phyloP scores from a whole-genome alignment of 75 land plant genomes.

The Pinus albicaulis region DNA sequence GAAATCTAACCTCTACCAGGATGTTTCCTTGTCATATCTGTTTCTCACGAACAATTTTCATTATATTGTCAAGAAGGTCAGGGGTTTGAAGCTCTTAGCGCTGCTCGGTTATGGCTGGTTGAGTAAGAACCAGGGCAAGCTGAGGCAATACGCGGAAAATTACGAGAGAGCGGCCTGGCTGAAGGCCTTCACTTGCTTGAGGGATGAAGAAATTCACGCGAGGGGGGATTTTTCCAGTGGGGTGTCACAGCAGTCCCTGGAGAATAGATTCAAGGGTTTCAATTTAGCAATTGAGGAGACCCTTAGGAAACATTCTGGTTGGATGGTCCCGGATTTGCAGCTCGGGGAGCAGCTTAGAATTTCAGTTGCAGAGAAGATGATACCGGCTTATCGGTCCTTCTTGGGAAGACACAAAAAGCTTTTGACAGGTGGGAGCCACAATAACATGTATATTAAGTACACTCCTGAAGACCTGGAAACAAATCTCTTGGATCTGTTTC shows the following conservation, averaged over 20 bases:
- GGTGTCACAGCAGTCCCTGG: conserved; percentile 16
- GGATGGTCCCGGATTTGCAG: conserved; percentile 31
- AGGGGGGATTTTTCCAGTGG: conserved; percentile 21
- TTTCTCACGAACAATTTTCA: conserved; percentile 67
- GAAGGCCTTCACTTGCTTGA: conserved; percentile 16
- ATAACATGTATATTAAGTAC: conserved; percentile 66
- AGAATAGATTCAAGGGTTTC: conserved; percentile 33
- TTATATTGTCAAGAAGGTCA: conserved; percentile 47
- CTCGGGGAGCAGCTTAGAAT: conserved; percentile 33
- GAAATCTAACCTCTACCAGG: conserved; percentile 55
- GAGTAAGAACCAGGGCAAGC: background rate
- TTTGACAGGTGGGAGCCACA: conserved; percentile 60
- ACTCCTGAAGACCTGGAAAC: conserved; percentile 69
- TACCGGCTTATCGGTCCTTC: conserved; percentile 17
- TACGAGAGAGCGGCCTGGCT: conserved; percentile 24
- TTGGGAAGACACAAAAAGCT: conserved; percentile 19
- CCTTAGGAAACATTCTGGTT: conserved; percentile 24
- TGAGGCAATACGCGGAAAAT: conserved; percentile 14
- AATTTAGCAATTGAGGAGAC: conserved; percentile 35
- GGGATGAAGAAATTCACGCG: conserved; percentile 4
- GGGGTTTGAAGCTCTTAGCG: conserved; percentile 25
- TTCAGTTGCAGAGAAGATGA: conserved; percentile 28
- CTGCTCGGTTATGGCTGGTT: conserved; percentile 25
- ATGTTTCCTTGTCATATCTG: conserved; percentile 34
- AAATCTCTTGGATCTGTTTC: conserved; percentile 34